phyloP scores from a whole-genome alignment of 768 basidiomycete species.

The Boletus tylopilopsis region DNA sequence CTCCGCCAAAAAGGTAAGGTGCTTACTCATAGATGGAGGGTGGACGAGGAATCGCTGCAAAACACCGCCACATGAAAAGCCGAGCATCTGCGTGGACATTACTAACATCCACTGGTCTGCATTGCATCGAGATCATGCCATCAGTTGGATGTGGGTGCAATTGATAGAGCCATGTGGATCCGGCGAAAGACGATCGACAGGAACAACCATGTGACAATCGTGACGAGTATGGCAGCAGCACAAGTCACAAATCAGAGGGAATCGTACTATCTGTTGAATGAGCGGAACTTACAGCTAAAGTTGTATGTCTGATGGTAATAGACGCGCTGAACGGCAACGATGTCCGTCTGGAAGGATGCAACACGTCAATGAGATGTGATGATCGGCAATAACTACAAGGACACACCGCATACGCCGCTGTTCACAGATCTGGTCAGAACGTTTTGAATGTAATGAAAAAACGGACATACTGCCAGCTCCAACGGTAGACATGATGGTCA shows the following conservation, averaged over 20 bases:
- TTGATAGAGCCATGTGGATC: neutral
- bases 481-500: slow-evolving; percentile 66
- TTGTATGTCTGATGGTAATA: slow-evolving; percentile 58
- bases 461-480: slow-evolving; percentile 26
- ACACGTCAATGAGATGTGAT: neutral
- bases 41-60: slow-evolving; percentile 58
- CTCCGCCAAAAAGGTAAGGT: neutral
- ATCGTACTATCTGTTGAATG: neutral
- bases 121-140: neutral
- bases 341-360: slow-evolving; percentile 45
- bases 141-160: neutral
- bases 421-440: slow-evolving; percentile 2
- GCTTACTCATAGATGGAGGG: slow-evolving; percentile 61
- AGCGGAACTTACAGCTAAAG: slow-evolving; percentile 40
- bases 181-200: neutral
- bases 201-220: neutral
- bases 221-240: no score
- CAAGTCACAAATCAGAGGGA: no score
- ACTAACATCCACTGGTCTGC: slow-evolving; percentile 58
- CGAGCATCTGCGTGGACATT: slow-evolving; percentile 70
- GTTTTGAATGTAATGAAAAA: neutral
- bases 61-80: slow-evolving; percentile 59
- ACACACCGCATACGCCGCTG: slow-evolving; percentile 46
- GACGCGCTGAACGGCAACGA: slow-evolving; percentile 68
- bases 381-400: neutral